Conservation (phyloP, 1,284 basidiomycete species). For the Ceratobasidium sp. region DNA sequence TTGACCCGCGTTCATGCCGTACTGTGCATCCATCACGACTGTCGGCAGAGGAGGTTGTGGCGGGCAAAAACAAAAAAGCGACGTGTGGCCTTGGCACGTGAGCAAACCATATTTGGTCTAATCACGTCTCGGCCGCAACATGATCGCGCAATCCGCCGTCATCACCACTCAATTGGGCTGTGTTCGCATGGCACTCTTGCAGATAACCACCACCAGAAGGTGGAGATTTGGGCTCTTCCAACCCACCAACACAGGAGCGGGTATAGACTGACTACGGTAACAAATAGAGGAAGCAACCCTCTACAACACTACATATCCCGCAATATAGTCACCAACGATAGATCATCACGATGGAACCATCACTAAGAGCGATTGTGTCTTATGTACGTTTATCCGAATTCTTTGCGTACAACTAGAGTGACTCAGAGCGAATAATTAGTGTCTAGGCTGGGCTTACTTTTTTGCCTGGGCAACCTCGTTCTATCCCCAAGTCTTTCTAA, state of each 20-base stretch:
- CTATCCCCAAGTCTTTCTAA: slow-evolving; percentile 53
- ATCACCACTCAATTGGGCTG: slow-evolving; percentile 5
- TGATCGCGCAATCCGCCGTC: slow-evolving; percentile 8
- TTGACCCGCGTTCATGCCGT: slow-evolving; percentile 31
- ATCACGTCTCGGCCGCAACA: slow-evolving; percentile 6
- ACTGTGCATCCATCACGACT: slow-evolving; percentile 46
- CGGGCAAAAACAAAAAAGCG: slow-evolving; percentile 33
- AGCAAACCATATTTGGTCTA: slow-evolving; percentile 16
- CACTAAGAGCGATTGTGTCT: slow-evolving; percentile 29
- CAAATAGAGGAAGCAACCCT: slow-evolving; percentile 21
- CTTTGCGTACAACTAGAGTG: neutral
- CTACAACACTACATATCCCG: slow-evolving; percentile 1
- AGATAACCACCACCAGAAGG: slow-evolving; percentile 26
- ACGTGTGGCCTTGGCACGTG: slow-evolving; percentile 10
- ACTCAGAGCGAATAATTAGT: slow-evolving; percentile 36
- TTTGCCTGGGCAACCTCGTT: slow-evolving; percentile 52
- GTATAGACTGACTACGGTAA: slow-evolving; percentile 3
- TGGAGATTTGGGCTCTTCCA: neutral
- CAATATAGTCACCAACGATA: slow-evolving; percentile 15
- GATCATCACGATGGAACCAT: slow-evolving; percentile 4
- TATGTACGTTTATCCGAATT: slow-evolving; percentile 21
- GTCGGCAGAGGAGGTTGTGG: slow-evolving; percentile 26
- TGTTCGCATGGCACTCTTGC: slow-evolving; percentile 7
- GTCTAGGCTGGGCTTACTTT: slow-evolving; percentile 52
- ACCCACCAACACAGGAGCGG: slow-evolving; percentile 4